Percentiles rank a stretch among this genome's conserved stretches.
These are phyloP conservation scores for Uromyces viciae-fabae DNA, from an alignment of 1,284 basidiomycete species.

Conservation along the genomic window DNA sequence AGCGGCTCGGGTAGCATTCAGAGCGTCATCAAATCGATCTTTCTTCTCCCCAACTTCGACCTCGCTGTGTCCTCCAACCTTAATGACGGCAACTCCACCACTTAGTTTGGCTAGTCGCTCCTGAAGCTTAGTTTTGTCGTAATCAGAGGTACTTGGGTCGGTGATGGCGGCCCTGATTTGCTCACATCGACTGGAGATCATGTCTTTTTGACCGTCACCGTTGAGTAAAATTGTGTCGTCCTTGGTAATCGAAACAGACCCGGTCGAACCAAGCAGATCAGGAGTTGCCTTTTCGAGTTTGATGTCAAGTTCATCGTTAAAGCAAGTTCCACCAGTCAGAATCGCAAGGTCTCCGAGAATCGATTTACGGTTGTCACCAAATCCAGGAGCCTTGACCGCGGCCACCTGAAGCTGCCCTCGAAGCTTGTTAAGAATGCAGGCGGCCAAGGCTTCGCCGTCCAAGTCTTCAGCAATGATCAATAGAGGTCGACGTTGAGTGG, in stretches of 20 bases:
- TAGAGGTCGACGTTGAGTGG: constrained; percentile 82
- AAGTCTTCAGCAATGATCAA: constrained; percentile 96
- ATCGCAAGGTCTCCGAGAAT: constrained; percentile 96
- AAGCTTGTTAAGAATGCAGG: constrained; percentile 97
- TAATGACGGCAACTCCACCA: constrained; percentile 97
- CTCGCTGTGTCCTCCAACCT: constrained; percentile 87
- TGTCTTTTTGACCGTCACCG: constrained; percentile 79
- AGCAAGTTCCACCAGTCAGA: constrained; percentile 93
- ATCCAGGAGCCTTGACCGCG: constrained; percentile 94
- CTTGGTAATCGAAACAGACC: constrained; percentile 91
- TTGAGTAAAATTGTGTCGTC: constrained; percentile 97
- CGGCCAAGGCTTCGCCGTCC: constrained; percentile 94
- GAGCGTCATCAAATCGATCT: constrained; percentile 95
- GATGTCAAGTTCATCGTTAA: constrained; percentile 96
- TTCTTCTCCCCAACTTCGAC: constrained; percentile 99
- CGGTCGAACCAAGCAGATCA: constrained; percentile 86
- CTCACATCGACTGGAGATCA: constrained; percentile 84
- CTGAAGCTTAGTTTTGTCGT: constrained; percentile 91
- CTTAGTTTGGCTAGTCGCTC: constrained; percentile 93
- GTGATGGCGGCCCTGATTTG: constrained; percentile 82
- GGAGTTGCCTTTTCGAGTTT: constrained; percentile 87
- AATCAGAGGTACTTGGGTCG: constrained; percentile 83
- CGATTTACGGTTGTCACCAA: constrained; percentile 97
- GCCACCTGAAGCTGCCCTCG: constrained; percentile 88
- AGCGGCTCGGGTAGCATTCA: constrained; percentile 93